Percentiles rank a stretch among this genome's conserved stretches.
Evolutionary conservation across 257 asterid genomes (phyloP).

Genomic region (Salvia miltiorrhiza): DNA sequence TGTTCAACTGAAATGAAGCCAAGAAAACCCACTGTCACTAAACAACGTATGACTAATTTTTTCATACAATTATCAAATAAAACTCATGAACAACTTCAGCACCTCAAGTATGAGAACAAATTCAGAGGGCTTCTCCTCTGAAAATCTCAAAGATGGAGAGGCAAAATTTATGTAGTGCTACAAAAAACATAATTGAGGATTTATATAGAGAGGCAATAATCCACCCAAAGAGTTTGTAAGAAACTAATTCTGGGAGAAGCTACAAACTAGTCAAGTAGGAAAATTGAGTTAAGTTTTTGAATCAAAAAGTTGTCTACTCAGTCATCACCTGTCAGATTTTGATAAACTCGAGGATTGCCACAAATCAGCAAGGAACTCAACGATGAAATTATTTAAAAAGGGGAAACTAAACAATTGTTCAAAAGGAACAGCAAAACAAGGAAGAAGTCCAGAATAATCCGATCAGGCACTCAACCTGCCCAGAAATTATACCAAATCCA

Average conservation of each 20-base stretch:
- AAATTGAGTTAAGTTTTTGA: neutral
- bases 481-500: too few species aligned
- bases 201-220: neutral
- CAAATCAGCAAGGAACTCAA: neutral
- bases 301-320: neutral
- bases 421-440: too few species aligned
- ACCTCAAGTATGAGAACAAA: too few species aligned
- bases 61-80: neutral
- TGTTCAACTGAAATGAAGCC: slow-evolving; percentile 43
- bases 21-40: slow-evolving; percentile 17
- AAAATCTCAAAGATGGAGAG: too few species aligned
- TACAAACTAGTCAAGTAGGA: neutral
- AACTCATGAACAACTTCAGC: too few species aligned
- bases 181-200: neutral
- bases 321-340: neutral
- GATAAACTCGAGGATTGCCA: neutral
- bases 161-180: neutral
- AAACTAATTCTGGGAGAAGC: neutral
- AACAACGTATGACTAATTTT: neutral
- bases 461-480: too few species aligned
- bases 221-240: neutral
- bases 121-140: too few species aligned
- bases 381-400: too few species aligned
- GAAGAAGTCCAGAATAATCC: too few species aligned
- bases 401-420: too few species aligned